Conservation (phyloP, 225 moss, liverwort and hornwort genomes). For the Climacium dendroides region DNA sequence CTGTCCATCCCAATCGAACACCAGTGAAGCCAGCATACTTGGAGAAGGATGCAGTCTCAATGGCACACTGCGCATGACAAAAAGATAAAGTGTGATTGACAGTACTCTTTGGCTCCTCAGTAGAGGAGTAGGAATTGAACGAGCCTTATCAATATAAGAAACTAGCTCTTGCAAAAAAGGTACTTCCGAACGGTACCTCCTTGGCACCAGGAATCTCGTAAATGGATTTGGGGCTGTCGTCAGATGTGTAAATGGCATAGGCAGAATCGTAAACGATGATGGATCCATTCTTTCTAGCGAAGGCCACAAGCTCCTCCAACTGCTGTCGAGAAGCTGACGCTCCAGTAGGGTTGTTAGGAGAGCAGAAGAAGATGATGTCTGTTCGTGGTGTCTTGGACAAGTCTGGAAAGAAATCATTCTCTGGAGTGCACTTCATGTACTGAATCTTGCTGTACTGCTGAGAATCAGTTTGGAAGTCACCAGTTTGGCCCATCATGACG, state of each 20-base stretch:
- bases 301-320: conserved; percentile 72
- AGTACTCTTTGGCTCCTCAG: neutral
- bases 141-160: neutral
- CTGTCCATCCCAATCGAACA: conserved; percentile 93
- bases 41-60: conserved; percentile 91
- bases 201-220: conserved; percentile 91
- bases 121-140: neutral
- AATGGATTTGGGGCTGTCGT: conserved; percentile 87
- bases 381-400: conserved; percentile 50
- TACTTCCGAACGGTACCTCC: conserved; percentile 39
- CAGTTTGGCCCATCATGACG: conserved; percentile 99
- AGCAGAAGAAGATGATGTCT: conserved; percentile 96
- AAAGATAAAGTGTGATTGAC: neutral
- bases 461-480: conserved; percentile 47
- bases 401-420: conserved; percentile 89
- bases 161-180: neutral
- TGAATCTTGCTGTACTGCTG: conserved; percentile 84
- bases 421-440: conserved; percentile 91
- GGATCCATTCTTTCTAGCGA: conserved; percentile 79
- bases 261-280: conserved; percentile 94
- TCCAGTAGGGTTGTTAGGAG: conserved; percentile 95
- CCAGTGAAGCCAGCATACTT: conserved; percentile 95
- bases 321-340: conserved; percentile 75
- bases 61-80: conserved; percentile 51
- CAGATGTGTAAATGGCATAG: conserved; percentile 84